Evolutionary conservation across 257 asterid species (phyloP).

Genomic region (Scutellaria minor): DNA sequence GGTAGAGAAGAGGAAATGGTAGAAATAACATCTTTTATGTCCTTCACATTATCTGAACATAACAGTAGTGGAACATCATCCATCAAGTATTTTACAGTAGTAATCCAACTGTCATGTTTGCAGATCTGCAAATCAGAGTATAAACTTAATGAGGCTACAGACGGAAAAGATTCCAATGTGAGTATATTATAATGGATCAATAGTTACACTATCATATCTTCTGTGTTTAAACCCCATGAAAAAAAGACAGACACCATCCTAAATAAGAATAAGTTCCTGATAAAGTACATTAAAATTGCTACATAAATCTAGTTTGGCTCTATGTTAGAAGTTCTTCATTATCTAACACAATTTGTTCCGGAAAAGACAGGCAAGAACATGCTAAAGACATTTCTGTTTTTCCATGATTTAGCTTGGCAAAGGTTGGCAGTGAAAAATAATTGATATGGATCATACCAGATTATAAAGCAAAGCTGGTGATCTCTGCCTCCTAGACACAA

Average conservation of each 20-base stretch:
- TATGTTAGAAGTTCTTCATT: background rate
- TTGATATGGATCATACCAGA: constrained; percentile 52
- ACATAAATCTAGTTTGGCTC: background rate
- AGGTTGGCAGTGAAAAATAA: constrained; percentile 2
- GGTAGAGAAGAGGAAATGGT: constrained; percentile 54
- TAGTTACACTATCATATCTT: background rate
- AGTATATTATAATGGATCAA: too few relatives aligned
- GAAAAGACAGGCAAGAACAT: constrained; percentile 21
- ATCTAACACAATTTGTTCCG: constrained; percentile 6
- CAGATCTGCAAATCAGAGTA: constrained; percentile 56
- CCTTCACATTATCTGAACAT: constrained; percentile 48
- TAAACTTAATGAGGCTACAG: constrained; percentile 26
- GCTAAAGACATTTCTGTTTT: background rate
- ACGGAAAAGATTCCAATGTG: background rate
- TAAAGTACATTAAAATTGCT: background rate
- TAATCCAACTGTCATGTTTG: constrained; percentile 67
- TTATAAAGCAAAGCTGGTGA: constrained; percentile 67
- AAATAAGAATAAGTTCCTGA: background rate
- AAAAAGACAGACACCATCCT: background rate
- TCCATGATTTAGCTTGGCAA: background rate
- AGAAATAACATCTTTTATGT: constrained; percentile 44
- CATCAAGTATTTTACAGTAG: constrained; percentile 51
- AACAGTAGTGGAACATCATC: constrained; percentile 61
- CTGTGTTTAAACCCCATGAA: constrained; percentile 1
- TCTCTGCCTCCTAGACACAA: constrained; percentile 60